phyloP scores from a whole-genome alignment of 2,329 filamentous ascomycete genomes.

The Exserohilum rostratum region DNA sequence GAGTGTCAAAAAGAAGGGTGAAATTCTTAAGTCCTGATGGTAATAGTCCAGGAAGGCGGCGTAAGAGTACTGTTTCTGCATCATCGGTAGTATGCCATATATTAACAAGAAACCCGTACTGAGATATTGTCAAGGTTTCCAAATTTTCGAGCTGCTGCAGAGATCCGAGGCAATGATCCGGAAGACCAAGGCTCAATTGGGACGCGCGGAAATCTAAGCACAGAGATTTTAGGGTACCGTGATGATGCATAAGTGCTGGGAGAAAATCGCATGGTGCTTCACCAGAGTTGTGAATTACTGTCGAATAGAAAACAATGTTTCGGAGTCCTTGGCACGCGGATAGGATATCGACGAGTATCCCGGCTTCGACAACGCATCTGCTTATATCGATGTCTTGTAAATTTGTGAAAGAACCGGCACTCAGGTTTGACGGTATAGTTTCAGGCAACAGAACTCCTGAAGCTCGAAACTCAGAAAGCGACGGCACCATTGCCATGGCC shows the following conservation, averaged over 20 bases:
- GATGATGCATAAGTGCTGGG: constrained; percentile 17
- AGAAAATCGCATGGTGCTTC: constrained; percentile 13
- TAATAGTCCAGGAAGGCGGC: constrained; percentile 17
- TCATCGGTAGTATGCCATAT: no score
- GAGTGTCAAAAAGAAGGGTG: constrained; percentile 6
- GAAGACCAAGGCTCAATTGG: neutral
- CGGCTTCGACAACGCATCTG: constrained; percentile 19
- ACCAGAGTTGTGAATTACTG: neutral
- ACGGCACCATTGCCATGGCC: constrained; percentile 11
- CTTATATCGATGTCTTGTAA: constrained; percentile 30
- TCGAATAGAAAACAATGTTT: constrained; percentile 33
- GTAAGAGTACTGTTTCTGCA: neutral
- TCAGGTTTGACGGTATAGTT: neutral
- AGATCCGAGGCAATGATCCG: constrained; percentile 8
- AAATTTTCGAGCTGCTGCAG: constrained; percentile 16
- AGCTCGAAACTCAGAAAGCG: constrained; percentile 20
- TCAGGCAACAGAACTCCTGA: constrained; percentile 14
- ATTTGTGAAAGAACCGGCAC: constrained; percentile 4
- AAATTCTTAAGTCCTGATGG: constrained; percentile 16
- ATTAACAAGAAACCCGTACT: constrained; percentile 16
- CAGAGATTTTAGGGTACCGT: constrained; percentile 23
- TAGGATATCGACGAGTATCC: constrained; percentile 14
- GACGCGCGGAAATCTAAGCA: constrained; percentile 21
- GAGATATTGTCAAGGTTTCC: constrained; percentile 18
- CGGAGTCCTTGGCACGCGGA: constrained; percentile 21